Evolutionary conservation across 1,139 yeast genomes (phyloP).

Genomic region (Yamadazyma mexicana): DNA sequence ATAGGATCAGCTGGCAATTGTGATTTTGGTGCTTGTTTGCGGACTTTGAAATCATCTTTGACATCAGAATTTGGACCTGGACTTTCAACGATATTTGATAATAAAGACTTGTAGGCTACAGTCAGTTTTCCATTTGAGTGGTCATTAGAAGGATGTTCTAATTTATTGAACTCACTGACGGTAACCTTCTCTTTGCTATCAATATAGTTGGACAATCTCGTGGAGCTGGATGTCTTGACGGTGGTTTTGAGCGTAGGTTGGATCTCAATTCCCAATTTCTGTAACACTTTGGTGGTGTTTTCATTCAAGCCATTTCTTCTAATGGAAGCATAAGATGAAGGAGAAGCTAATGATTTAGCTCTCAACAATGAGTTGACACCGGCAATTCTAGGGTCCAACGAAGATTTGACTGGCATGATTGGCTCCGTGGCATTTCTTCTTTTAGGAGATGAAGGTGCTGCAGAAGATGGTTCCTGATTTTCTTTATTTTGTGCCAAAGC

Average conservation of each 20-base stretch:
- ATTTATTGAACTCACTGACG: slow-evolving; percentile 10
- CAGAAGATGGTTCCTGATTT: not conserved
- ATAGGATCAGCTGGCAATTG: slow-evolving; percentile 3
- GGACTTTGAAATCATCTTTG: not conserved
- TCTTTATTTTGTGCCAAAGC: slow-evolving; percentile 1
- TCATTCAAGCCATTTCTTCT: slow-evolving; percentile 22
- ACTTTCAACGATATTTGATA: slow-evolving; percentile 21
- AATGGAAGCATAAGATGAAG: slow-evolving; percentile 25
- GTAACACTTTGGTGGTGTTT: slow-evolving; percentile 40
- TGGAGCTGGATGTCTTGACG: slow-evolving; percentile 45
- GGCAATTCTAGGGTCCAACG: slow-evolving; percentile 40
- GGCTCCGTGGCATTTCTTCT: slow-evolving; percentile 25
- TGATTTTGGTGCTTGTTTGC: slow-evolving; percentile 2
- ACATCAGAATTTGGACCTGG: not conserved
- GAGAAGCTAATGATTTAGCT: slow-evolving; percentile 39
- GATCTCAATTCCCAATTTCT: slow-evolving; percentile 45
- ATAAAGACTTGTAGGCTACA: slow-evolving; percentile 23
- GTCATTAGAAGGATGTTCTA: slow-evolving; percentile 13
- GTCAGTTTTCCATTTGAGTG: not conserved
- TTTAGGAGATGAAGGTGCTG: slow-evolving; percentile 5
- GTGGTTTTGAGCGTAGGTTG: slow-evolving; percentile 4
- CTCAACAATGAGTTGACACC: slow-evolving; percentile 31
- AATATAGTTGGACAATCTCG: slow-evolving; percentile 38
- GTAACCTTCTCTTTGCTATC: slow-evolving; percentile 18
- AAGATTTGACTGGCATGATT: slow-evolving; percentile 15